Base-by-base conservation (phyloP, 139 green algal species). In the Coccomyxa sp. region DNA sequence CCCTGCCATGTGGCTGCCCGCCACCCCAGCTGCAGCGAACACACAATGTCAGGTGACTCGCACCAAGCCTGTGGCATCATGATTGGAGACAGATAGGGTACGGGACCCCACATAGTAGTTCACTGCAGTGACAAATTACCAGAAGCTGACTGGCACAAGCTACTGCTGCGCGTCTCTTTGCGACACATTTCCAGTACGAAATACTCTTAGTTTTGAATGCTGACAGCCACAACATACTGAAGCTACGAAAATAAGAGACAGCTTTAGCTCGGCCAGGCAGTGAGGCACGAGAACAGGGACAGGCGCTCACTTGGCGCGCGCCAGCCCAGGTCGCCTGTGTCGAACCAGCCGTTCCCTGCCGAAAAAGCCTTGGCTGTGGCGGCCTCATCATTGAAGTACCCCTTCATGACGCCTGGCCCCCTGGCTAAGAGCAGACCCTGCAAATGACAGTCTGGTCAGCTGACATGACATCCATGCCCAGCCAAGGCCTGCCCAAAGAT, bases 251-350 rank as follows among this genome's bases (percentile, higher is more conserved):
- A n/a, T n/a, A n/a, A n/a, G n/a, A n/a, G n/a, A n/a, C n/a, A n/a
- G n/a, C n/a, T n/a, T n/a, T n/a, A n/a, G n/a, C n/a, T n/a, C n/a
- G n/a, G n/a, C n/a, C n/a, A n/a, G n/a, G n/a, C n/a, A n/a, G n/a
- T n/a, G 50, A 64, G 22, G 18, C 50, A 4, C 27, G 50, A 31
- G 50, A 64, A 38, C 24, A 37, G 35, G 75, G 2, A 44, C 29
- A 36, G 27, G 38, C 9, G 36, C 68, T 22, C 22, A 84, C 81
- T 73, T 22, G 92, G 93, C 27, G 83, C 86, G 4, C 82, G 75
- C 91, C 89, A 95, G n/a, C 93, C 93, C 40, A 95, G 85, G 79
- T 97, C 93, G 0, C 93, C 93, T 10, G 93, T 97, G 78, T 95
- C 89, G 74, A 95, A 94, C 92, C 93, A 97, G 55, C 83, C 81